These are phyloP conservation scores for Ceratocystis destructans DNA, from an alignment of 2,329 filamentous ascomycete genomes.

Conservation along the genomic window DNA sequence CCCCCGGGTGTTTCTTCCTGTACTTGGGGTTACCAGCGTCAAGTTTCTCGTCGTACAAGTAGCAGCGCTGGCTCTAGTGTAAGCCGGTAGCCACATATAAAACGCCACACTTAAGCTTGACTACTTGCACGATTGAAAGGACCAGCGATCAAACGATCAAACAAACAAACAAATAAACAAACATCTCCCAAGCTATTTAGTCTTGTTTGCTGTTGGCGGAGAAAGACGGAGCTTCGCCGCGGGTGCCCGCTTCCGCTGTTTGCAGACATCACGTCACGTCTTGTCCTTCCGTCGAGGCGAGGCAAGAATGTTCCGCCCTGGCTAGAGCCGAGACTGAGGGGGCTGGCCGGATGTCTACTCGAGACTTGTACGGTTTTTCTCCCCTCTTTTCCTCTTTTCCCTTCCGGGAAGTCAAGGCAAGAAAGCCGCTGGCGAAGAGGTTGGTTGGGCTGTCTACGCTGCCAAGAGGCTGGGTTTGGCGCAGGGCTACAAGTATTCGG, in stretches of 20 bases:
- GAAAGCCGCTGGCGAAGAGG: no score
- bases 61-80: background rate
- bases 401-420: background rate
- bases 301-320: background rate
- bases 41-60: background rate
- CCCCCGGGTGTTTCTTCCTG: background rate
- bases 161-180: no score
- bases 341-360: background rate
- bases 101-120: background rate
- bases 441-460: no score
- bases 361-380: background rate
- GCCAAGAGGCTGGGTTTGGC: no score
- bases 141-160: no score
- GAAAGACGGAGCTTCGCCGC: background rate
- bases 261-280: background rate
- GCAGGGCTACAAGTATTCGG: no score
- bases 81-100: background rate
- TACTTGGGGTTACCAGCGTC: background rate
- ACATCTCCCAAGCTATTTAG: no score
- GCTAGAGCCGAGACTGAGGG: background rate
- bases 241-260: background rate
- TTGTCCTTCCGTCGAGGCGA: background rate
- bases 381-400: background rate
- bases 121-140: no score
- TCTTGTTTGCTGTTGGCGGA: background rate